A percentile compares a stretch with the other conserved stretches of the same genome.
Conservation (phyloP, 257 asterid species). For the Lycium barbarum region DNA sequence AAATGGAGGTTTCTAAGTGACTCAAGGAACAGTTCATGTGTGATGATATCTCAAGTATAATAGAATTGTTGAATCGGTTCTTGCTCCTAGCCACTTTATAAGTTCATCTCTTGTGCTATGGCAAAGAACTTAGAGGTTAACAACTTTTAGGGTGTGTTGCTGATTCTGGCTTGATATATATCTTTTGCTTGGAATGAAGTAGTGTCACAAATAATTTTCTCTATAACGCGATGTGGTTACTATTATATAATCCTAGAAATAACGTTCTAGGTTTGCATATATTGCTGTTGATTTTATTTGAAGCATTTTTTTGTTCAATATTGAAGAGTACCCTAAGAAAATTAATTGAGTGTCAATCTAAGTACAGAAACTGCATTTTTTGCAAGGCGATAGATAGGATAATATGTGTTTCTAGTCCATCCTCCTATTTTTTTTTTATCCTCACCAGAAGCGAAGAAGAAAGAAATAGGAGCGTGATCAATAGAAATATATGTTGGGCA, state of each 20-base stretch:
- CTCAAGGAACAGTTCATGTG: not conserved
- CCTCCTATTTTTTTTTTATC: not conserved
- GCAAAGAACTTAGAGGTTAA: not conserved
- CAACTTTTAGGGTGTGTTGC: not conserved
- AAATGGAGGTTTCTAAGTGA: not conserved
- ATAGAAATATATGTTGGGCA: not conserved
- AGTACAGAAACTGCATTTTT: not conserved
- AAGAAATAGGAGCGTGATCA: not conserved
- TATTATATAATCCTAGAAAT: not conserved
- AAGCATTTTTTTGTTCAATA: not conserved
- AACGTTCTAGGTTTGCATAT: not conserved
- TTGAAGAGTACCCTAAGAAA: not conserved
- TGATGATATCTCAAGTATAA: slow-evolving; percentile 1
- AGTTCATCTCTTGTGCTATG: not conserved
- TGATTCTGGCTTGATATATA: not conserved
- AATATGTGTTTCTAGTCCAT: not conserved
- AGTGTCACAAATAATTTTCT: not conserved
- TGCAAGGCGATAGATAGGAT: not conserved
- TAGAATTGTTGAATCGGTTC: not conserved
- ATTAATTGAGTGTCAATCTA: not conserved
- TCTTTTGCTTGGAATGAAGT: not conserved
- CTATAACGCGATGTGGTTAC: not conserved
- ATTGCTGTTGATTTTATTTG: not conserved
- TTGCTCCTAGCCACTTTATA: not conserved
- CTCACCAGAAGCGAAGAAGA: not conserved